These are phyloP conservation scores for Madurella mycetomatis DNA, from an alignment of 2,329 filamentous ascomycete species.

Conservation along the genomic window DNA sequence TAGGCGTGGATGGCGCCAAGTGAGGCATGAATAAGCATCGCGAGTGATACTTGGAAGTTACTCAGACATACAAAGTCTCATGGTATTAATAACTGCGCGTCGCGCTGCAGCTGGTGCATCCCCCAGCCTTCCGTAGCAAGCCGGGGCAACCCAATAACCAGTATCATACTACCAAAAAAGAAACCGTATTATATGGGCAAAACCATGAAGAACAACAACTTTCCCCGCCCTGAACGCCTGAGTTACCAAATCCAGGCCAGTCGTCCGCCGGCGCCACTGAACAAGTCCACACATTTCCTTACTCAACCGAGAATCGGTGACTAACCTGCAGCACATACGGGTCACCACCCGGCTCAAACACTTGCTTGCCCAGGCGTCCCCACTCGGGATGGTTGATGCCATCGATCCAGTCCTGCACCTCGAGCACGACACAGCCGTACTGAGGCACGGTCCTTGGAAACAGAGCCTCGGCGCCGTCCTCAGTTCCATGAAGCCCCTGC, in stretches of 20 bases:
- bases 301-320: constrained; percentile 55
- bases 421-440: constrained; percentile 84
- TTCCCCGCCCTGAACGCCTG: background rate
- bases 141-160: too few species aligned
- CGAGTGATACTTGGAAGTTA: too few species aligned
- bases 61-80: too few species aligned
- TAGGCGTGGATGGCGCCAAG: too few species aligned
- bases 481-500: constrained; percentile 57
- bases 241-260: background rate
- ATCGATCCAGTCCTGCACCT: constrained; percentile 92
- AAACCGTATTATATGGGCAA: background rate
- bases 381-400: constrained; percentile 89
- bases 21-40: too few species aligned
- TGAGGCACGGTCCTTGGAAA: constrained; percentile 62
- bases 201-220: background rate
- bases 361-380: constrained; percentile 61
- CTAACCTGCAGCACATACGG: constrained; percentile 60
- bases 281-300: constrained; percentile 1
- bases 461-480: constrained; percentile 24
- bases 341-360: constrained; percentile 55
- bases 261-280: background rate
- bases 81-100: too few species aligned
- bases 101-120: too few species aligned
- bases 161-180: background rate
- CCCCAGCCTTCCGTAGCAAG: too few species aligned